These are phyloP conservation scores for Coemansia sp. DNA, from an alignment of 192 early-diverging fungal genomes.

Conservation along the genomic window DNA sequence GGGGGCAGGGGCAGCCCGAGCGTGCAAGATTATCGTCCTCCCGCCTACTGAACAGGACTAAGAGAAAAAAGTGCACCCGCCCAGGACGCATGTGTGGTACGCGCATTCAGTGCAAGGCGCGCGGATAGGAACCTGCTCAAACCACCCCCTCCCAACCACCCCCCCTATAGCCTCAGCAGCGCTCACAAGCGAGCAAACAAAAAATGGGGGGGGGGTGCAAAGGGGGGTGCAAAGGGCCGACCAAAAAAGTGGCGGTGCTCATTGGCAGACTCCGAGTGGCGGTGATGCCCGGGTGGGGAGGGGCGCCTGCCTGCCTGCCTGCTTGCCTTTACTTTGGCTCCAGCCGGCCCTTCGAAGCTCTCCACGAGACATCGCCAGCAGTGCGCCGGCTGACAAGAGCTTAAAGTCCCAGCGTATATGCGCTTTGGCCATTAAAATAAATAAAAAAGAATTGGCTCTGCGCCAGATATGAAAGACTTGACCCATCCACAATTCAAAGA, in stretches of 20 bases:
- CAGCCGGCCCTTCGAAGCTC: background rate
- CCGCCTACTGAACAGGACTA: conserved; percentile 12
- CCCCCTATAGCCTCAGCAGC: conserved; percentile 14
- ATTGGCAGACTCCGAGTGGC: conserved; percentile 58
- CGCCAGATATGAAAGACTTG: background rate
- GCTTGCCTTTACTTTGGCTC: conserved; percentile 4
- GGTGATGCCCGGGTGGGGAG: conserved; percentile 20
- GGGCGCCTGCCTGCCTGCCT: background rate
- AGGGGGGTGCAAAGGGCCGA: conserved; percentile 23
- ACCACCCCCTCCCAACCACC: conserved; percentile 18
- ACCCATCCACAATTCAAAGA: background rate
- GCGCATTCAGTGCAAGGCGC: conserved; percentile 39
- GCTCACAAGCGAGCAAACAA: conserved; percentile 12
- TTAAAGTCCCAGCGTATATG: background rate
- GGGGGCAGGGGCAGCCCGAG: conserved; percentile 46
- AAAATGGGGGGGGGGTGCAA: conserved; percentile 20
- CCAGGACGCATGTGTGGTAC: conserved; percentile 16
- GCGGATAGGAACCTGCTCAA: conserved; percentile 21
- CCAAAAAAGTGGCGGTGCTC: conserved; percentile 43
- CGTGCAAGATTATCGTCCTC: conserved; percentile 54
- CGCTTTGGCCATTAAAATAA: background rate
- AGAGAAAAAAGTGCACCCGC: conserved; percentile 24
- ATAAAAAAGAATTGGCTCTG: background rate
- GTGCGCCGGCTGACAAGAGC: background rate
- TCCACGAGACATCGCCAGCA: background rate